Evolutionary conservation across 2,329 filamentous ascomycete genomes (phyloP), one percentile per base, ranked within the genome.

Genomic region (Tolypocladium amazonense): DNA sequence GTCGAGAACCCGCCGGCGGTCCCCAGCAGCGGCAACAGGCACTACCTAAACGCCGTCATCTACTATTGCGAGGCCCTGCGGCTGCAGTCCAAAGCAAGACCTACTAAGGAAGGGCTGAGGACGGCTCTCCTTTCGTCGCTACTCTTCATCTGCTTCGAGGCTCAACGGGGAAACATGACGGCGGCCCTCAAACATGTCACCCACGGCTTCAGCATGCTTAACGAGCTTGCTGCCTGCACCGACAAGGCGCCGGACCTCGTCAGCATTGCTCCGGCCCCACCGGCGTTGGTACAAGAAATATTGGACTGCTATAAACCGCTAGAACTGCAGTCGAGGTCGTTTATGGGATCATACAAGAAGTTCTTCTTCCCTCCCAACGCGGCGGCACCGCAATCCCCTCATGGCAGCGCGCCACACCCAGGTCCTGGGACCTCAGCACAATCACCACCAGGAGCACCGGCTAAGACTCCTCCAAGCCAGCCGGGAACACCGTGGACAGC

Each of bases 41-140:
- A 76, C 59, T 75, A 76, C 43, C 65, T 76, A 47, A 75, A 76
- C 56, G 74, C 74, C 38, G 68, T 77, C 38, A 66, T 70, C 18
- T 74, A 74, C 60, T 77, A 77, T 41, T 76, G 75, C 60, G 69
- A 75, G 57, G 75, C 75, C 8, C 64, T 77, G n/a, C 73, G 73
- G 3, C 62, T 75, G 11, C 75, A 77, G 43, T 68, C 73, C 11
- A 70, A 71, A 43, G 73, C 74, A 1, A 68, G 64, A 39, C 72
- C 74, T 1, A 72, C 68, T 1, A 70, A 66, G 7, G 72, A 73
- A n/a, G 71, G 72, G 2, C 61, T 76, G 6, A 67, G 73, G 14
- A 76, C 75, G 1, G 74, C 75, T 0, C 63, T 77, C 58, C 60
- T 77, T 8, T 69, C 75, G 1, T 76, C 75, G 0, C 65, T 77